These are phyloP conservation scores for Biscogniauxia sp. DNA, from an alignment of 2,329 filamentous ascomycete species.

Conservation along the genomic window DNA sequence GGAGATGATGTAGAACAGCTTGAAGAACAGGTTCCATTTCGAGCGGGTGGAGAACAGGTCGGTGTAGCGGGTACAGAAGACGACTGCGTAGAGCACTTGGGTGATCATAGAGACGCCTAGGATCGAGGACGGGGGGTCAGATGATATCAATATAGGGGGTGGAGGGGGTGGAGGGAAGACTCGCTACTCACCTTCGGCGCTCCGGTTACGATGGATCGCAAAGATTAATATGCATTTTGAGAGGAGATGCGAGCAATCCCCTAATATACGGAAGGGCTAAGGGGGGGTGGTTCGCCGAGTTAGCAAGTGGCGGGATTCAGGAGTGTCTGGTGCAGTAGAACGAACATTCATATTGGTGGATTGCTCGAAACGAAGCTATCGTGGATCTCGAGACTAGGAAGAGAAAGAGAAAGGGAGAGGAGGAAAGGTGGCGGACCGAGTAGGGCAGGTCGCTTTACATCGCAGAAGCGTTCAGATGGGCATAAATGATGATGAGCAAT, in stretches of 20 bases:
- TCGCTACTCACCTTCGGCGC: constrained; percentile 66
- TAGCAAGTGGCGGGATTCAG: too few relatives aligned
- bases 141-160: not conserved
- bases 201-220: constrained; percentile 84
- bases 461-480: constrained; percentile 16
- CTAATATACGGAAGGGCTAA: constrained; percentile 71
- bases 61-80: constrained; percentile 85
- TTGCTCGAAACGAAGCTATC: constrained; percentile 11
- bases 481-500: constrained; percentile 1
- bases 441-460: constrained; percentile 15
- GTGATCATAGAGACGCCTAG: constrained; percentile 86
- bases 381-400: constrained; percentile 7
- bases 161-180: not conserved
- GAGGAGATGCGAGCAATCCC: constrained; percentile 78
- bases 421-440: constrained; percentile 4
- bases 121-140: constrained; percentile 12
- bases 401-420: not conserved
- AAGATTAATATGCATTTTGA: constrained; percentile 91
- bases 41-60: constrained; percentile 65
- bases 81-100: constrained; percentile 79
- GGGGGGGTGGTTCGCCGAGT: not conserved
- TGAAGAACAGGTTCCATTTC: constrained; percentile 76
- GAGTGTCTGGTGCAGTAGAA: not conserved
- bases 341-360: constrained; percentile 31
- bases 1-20: constrained; percentile 82